Percentiles rank a stretch among this genome's conserved stretches.
Evolutionary conservation across 305 asterid species (phyloP).

Genomic region (Fraxinus sp.): DNA sequence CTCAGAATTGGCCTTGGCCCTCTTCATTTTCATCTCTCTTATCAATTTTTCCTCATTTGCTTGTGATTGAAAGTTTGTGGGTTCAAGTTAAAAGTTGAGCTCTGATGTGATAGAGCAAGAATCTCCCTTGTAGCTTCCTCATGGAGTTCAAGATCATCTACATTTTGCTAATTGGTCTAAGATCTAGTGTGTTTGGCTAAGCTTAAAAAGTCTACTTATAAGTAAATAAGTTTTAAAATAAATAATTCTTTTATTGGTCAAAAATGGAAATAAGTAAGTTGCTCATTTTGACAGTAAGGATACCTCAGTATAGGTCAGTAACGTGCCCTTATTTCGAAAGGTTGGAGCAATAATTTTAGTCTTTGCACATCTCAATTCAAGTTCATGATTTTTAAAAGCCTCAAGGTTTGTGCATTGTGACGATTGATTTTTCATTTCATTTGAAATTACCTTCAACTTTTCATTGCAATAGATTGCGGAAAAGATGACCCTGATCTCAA

Average conservation of each 20-base stretch:
- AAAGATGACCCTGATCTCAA: conserved; percentile 87
- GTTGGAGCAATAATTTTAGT: neutral
- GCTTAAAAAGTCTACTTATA: neutral
- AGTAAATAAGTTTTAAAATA: neutral
- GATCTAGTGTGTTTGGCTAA: neutral
- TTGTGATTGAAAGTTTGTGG: neutral
- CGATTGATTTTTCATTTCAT: neutral
- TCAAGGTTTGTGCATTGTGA: neutral
- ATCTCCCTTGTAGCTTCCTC: neutral
- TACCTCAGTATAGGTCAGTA: neutral
- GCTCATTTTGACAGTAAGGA: neutral
- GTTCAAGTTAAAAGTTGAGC: neutral
- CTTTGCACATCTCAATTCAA: neutral
- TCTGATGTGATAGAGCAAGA: neutral
- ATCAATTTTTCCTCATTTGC: neutral
- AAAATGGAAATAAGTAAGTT: neutral
- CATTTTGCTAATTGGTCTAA: neutral
- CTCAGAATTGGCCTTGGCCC: neutral
- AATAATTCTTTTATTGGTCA: neutral
- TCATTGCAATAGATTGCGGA: conserved; percentile 64
- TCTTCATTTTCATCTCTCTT: neutral
- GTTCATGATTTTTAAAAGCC: neutral
- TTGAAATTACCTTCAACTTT: neutral
- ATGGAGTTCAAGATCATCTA: neutral
- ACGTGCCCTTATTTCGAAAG: neutral